Percentiles rank a stretch among this genome's conserved stretches.
These are phyloP conservation scores for Plasmodium adleri DNA, from an alignment of 169 alveolate genomes.

Conservation along the genomic window DNA sequence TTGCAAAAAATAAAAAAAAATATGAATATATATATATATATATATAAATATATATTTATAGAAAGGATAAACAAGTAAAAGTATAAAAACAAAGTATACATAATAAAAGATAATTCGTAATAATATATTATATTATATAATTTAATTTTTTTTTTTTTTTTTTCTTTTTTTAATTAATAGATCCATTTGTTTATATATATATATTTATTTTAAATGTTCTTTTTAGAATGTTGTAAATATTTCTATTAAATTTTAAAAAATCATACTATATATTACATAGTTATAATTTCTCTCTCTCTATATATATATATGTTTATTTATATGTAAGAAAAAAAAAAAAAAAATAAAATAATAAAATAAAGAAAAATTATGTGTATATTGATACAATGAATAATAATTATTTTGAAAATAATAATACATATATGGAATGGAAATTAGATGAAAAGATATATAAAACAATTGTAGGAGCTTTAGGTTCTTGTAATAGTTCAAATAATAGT, in stretches of 20 bases:
- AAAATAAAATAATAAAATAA: too few relatives aligned
- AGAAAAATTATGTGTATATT: too few relatives aligned
- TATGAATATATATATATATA: too few relatives aligned
- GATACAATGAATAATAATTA: constrained; percentile 44
- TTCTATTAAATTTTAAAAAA: constrained; percentile 1
- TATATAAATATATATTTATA: too few relatives aligned
- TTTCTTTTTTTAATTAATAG: constrained; percentile 48
- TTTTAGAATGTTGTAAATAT: constrained; percentile 49
- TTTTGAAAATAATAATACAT: constrained; percentile 42
- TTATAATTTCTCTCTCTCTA: not conserved
- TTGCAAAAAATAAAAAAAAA: too few relatives aligned
- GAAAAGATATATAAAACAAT: constrained; percentile 68
- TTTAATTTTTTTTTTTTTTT: not conserved
- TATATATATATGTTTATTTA: constrained; percentile 30
- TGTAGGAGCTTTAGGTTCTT: constrained; percentile 39
- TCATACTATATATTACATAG: not conserved
- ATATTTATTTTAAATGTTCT: constrained; percentile 1
- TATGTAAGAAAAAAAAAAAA: constrained; percentile 41
- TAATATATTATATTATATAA: too few relatives aligned
- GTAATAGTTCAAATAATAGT: constrained; percentile 60
- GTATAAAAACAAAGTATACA: too few relatives aligned
- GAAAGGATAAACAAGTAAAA: too few relatives aligned
- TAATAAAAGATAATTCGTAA: too few relatives aligned
- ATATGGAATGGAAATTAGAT: constrained; percentile 75
- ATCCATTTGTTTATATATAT: constrained; percentile 13